phyloP scores from a whole-genome alignment of 176 grass and related monocot species.

The Juncus effusus region DNA sequence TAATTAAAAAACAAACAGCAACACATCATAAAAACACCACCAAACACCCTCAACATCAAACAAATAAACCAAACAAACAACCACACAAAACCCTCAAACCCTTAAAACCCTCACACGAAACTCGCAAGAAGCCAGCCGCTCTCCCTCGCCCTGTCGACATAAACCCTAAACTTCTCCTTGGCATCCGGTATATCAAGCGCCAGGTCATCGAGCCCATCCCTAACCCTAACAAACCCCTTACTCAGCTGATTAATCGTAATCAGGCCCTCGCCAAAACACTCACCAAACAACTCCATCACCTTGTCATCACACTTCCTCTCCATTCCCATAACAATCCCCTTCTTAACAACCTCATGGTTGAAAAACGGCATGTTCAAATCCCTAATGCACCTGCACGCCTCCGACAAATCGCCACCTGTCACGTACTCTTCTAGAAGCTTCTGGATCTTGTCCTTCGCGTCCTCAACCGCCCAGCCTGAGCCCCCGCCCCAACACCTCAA shows the following conservation, averaged over 20 bases:
- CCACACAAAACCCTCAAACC: constrained; percentile 28
- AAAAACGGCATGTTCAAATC: constrained; percentile 90
- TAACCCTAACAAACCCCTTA: constrained; percentile 84
- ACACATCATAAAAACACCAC: not conserved
- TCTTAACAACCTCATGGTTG: constrained; percentile 96
- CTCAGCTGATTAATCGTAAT: constrained; percentile 94
- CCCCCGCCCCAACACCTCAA: constrained; percentile 92
- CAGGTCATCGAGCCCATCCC: constrained; percentile 84
- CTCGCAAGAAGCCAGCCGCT: constrained; percentile 60
- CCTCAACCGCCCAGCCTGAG: constrained; percentile 77
- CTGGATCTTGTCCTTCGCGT: constrained; percentile 81
- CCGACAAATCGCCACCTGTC: constrained; percentile 74
- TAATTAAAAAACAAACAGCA: too few species aligned
- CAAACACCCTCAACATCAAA: constrained; percentile 22
- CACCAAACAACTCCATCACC: constrained; percentile 53
- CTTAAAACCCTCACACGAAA: constrained; percentile 28
- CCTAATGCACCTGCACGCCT: constrained; percentile 90
- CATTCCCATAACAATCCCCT: constrained; percentile 81
- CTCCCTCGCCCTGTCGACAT: constrained; percentile 50
- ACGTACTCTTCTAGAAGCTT: constrained; percentile 92
- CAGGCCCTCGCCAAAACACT: constrained; percentile 85
- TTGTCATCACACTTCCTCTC: constrained; percentile 65
- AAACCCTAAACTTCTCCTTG: constrained; percentile 60
- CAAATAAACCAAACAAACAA: constrained; percentile 4
- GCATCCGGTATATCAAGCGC: constrained; percentile 94